A percentile compares a stretch with the other conserved stretches of the same genome.
These are phyloP conservation scores for Bauhinia variegata DNA, from an alignment of 306 rosid species.

Conservation along the genomic window DNA sequence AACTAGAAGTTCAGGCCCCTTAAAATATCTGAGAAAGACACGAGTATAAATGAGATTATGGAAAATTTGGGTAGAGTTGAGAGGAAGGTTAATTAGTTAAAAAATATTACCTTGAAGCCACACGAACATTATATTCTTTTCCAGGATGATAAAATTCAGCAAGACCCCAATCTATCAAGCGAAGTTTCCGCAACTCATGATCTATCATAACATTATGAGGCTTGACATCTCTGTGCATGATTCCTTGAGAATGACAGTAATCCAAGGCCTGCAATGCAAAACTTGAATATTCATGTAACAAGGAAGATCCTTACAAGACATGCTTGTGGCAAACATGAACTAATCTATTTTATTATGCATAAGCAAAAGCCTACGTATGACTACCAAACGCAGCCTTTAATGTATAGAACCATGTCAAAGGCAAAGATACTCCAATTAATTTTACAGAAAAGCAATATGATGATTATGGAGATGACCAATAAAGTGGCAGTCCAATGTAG, in stretches of 20 bases:
- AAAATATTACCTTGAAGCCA: constrained; percentile 74
- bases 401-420: constrained; percentile 14
- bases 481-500: constrained; percentile 15
- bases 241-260: constrained; percentile 92
- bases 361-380: constrained; percentile 21
- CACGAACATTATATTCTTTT: constrained; percentile 89
- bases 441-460: constrained; percentile 5
- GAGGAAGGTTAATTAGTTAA: constrained; percentile 8
- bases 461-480: constrained; percentile 8
- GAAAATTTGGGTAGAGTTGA: constrained; percentile 4
- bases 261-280: constrained; percentile 70
- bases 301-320: too few species aligned
- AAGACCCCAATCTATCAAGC: constrained; percentile 93
- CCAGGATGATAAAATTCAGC: constrained; percentile 94
- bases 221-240: constrained; percentile 91
- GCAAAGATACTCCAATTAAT: constrained; percentile 26
- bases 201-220: constrained; percentile 96
- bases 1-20: constrained; percentile 90
- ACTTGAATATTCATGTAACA: constrained; percentile 25
- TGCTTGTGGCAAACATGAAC: too few species aligned
- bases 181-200: constrained; percentile 86
- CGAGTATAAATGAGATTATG: constrained; percentile 25
- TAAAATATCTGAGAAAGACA: constrained; percentile 70
- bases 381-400: constrained; percentile 20
- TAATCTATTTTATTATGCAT: constrained; percentile 10